Conservation (phyloP, 805 yeast species). For the Candida chilensis region DNA sequence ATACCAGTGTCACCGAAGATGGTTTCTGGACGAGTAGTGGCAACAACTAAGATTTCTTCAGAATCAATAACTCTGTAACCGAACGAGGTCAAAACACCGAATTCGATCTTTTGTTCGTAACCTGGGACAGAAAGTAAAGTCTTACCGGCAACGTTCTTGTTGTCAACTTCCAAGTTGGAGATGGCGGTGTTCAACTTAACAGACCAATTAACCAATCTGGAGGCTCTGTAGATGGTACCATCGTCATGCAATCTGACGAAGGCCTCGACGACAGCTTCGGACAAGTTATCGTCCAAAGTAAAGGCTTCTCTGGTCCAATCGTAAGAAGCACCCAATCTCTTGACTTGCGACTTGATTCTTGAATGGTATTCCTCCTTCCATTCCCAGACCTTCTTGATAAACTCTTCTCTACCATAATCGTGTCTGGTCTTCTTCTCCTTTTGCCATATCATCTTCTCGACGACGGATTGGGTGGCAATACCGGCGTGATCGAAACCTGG, state of each 20-base stretch:
- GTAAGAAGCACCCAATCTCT: slow-evolving; percentile 89
- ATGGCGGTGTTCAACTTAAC: slow-evolving; percentile 90
- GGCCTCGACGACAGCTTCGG: slow-evolving; percentile 81
- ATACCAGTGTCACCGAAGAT: slow-evolving; percentile 96
- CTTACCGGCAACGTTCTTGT: slow-evolving; percentile 78
- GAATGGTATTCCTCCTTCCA: slow-evolving; percentile 94
- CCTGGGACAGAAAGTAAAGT: slow-evolving; percentile 81
- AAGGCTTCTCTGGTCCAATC: slow-evolving; percentile 95
- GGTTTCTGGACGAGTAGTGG: slow-evolving; percentile 99
- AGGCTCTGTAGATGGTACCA: slow-evolving; percentile 90
- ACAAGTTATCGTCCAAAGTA: slow-evolving; percentile 73
- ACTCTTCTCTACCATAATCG: slow-evolving; percentile 89
- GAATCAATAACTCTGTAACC: slow-evolving; percentile 83
- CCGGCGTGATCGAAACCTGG: slow-evolving; percentile 99
- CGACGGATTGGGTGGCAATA: slow-evolving; percentile 97
- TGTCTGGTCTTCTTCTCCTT: slow-evolving; percentile 85
- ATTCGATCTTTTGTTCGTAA: slow-evolving; percentile 83
- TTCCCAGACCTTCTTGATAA: slow-evolving; percentile 87
- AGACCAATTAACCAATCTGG: slow-evolving; percentile 94
- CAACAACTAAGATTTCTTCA: slow-evolving; percentile 83
- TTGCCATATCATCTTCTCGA: slow-evolving; percentile 92
- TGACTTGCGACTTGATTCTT: slow-evolving; percentile 77
- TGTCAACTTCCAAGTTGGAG: slow-evolving; percentile 93
- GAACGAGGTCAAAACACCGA: slow-evolving; percentile 94
- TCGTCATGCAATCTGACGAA: slow-evolving; percentile 89